Base-by-base conservation (phyloP, 306 rosid genomes). In the Comarum palustre region DNA sequence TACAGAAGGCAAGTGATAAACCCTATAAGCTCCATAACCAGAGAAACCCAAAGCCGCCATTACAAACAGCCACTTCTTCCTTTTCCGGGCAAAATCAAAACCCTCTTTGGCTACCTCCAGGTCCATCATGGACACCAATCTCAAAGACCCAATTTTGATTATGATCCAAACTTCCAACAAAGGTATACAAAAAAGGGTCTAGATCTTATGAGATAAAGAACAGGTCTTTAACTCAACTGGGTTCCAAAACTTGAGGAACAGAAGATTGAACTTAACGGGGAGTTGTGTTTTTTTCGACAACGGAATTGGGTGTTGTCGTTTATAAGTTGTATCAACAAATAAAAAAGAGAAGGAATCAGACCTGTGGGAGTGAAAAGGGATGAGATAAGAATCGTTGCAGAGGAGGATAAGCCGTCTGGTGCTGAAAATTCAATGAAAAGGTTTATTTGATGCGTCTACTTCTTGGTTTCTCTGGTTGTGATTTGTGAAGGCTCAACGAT, bases 1-100 rank as follows among this genome's bases (percentile, higher is more conserved):
- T 2, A 94, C 75, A 12, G 87, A 82, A 54, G 98, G 95, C 29
- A 66, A 71, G 65, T 87, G 84, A 79, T 86, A 91, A 69, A 83
- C 19, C 73, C 61, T 85, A 77, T 82, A 86, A 68, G 73, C 83
- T 48, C 87, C 78, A 64, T 82, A 90, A 60, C 90, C 78, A 29
- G 88, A 75, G 66, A 89, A 85, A 17, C 97, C 91, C 12, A 84
- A 75, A 50, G 89, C 88, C 4, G 88, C 69, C 4, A 84, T 41
- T 31, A 89, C 58, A 62, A 82, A 14, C 9, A 87, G 8, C 91
- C 81, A 88, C 43, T 85, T 94, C 76, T 77, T 91, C 68, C 86
- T 82, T 79, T 72, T 87, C 8, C 83, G 83, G 66, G 81, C 75
- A 51, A 68, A 68, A 74, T 78, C 80, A 9, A 87, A 78, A 74